These are phyloP conservation scores for Cytospora schulzeri DNA, from an alignment of 2,329 filamentous ascomycete species.

Conservation along the genomic window DNA sequence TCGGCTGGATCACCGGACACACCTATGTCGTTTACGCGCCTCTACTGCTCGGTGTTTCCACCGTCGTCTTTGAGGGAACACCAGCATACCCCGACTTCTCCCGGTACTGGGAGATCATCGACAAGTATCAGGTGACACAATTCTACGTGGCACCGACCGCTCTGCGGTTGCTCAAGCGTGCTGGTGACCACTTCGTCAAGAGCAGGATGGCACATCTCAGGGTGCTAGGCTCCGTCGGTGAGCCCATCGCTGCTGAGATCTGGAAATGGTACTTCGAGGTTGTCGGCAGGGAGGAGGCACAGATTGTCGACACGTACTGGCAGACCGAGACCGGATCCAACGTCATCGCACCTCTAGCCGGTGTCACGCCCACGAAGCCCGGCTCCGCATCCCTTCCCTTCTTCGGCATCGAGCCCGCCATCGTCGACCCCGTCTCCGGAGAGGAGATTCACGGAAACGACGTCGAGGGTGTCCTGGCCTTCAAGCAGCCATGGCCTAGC, in stretches of 20 bases:
- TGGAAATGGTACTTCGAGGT: slow-evolving; percentile 99
- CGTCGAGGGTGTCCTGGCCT: slow-evolving; percentile 93
- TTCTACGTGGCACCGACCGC: slow-evolving; percentile 98
- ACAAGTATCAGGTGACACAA: slow-evolving; percentile 91
- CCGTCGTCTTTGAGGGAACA: slow-evolving; percentile 96
- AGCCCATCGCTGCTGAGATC: slow-evolving; percentile 95
- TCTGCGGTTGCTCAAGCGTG: slow-evolving; percentile 89
- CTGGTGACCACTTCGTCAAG: slow-evolving; percentile 89
- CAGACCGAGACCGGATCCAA: slow-evolving; percentile 98
- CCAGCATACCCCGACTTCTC: slow-evolving; percentile 98
- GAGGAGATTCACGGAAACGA: slow-evolving; percentile 94
- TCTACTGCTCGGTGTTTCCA: slow-evolving; percentile 87
- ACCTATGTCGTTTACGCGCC: slow-evolving; percentile 98
- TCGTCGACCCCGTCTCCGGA: slow-evolving; percentile 94
- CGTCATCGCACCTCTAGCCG: slow-evolving; percentile 90
- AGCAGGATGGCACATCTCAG: slow-evolving; percentile 86
- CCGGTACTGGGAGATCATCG: slow-evolving; percentile 97
- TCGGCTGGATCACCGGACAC: slow-evolving; percentile 98
- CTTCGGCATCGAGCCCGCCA: slow-evolving; percentile 96
- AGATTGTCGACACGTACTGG: slow-evolving; percentile 98
- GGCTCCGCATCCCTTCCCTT: slow-evolving; percentile 95
- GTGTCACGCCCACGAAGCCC: slow-evolving; percentile 94
- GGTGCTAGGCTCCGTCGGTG: slow-evolving; percentile 91
- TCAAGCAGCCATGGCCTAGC: slow-evolving; percentile 98
- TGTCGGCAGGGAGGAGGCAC: slow-evolving; percentile 89